These are phyloP conservation scores for Symbiodinium pilosum DNA, from an alignment of 73 alveolate species.

Conservation along the genomic window DNA sequence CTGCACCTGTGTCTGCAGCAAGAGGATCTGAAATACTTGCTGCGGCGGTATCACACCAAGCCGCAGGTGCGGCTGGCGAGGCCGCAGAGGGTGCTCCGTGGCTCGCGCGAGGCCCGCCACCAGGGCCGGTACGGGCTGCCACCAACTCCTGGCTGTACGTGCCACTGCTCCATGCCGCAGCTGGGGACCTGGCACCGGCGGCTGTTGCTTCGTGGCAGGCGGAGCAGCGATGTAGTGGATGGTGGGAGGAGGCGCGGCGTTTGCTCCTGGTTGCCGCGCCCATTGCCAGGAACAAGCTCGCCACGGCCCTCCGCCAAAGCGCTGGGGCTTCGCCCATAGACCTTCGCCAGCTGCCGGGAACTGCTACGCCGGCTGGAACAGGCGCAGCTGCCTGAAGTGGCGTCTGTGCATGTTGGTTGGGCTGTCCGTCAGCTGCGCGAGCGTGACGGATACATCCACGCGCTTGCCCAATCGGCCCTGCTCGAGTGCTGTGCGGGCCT, in stretches of 20 bases:
- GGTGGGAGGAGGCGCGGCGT: slow-evolving; percentile 1
- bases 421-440: neutral
- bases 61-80: no score
- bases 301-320: no score
- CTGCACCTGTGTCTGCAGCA: no score
- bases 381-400: neutral
- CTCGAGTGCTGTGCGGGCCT: neutral
- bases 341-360: neutral
- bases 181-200: neutral
- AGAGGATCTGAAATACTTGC: no score
- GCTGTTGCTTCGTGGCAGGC: neutral
- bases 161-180: neutral
- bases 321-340: neutral
- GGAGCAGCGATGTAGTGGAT: neutral
- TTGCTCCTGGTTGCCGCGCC: neutral
- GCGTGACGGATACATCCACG: neutral
- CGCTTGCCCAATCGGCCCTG: neutral
- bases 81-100: neutral
- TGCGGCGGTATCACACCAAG: no score
- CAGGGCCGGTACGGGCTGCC: neutral
- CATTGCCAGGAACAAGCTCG: no score
- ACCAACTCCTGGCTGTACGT: neutral
- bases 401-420: neutral
- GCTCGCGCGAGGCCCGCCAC: neutral
- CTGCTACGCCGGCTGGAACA: neutral